Percentiles rank a stretch among this genome's conserved stretches.
Conservation (phyloP, 192 early-diverging fungal species). For the Endogone sp. region DNA sequence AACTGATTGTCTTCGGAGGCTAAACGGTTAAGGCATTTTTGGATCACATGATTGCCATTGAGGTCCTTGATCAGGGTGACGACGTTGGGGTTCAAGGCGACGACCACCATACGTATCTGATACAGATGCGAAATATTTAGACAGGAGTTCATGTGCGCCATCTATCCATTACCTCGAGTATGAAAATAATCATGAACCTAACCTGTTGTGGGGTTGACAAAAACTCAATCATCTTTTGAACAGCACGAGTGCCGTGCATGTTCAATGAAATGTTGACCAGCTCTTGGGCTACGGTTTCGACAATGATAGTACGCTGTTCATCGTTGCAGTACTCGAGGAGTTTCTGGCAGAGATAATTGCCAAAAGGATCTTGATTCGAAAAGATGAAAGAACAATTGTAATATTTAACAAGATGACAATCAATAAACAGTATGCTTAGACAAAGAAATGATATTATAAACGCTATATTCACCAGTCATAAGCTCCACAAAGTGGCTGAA, state of each 20-base stretch:
- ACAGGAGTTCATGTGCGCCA: too few relatives aligned
- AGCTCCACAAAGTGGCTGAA: constrained; percentile 70
- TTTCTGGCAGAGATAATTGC: constrained; percentile 91
- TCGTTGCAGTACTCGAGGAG: constrained; percentile 80
- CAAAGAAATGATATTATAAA: neutral
- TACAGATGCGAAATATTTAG: constrained; percentile 5
- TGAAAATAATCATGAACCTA: neutral
- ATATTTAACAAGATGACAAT: neutral
- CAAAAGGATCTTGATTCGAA: constrained; percentile 72
- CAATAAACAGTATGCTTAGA: neutral
- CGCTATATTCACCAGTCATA: constrained; percentile 62
- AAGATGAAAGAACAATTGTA: neutral
- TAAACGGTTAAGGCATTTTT: constrained; percentile 82
- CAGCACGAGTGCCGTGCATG: constrained; percentile 92
- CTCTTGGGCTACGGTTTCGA: constrained; percentile 67
- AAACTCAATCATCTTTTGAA: constrained; percentile 87
- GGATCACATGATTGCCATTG: constrained; percentile 91
- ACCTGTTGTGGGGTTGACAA: constrained; percentile 59
- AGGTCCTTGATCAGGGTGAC: constrained; percentile 87
- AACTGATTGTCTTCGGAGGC: constrained; percentile 80
- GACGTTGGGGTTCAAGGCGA: constrained; percentile 63
- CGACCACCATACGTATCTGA: constrained; percentile 63
- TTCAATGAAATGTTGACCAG: constrained; percentile 79
- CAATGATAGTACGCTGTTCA: constrained; percentile 68
- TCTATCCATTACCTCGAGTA: neutral